Base-by-base conservation (phyloP, 352 stramenopile species). In the Phytophthora sp. region DNA sequence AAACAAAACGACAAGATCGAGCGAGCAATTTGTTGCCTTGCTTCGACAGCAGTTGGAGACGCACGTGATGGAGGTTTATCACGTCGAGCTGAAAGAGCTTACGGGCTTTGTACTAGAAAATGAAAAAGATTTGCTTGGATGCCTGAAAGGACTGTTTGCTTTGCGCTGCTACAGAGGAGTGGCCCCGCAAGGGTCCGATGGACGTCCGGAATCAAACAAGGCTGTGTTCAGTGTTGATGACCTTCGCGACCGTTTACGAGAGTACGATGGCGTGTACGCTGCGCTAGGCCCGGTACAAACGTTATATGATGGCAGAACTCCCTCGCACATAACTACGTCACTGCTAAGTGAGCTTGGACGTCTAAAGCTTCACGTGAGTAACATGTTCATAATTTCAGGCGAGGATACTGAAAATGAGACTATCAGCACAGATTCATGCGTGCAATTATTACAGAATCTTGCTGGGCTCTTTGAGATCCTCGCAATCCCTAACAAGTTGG, bases 21-120 rank as follows among this genome's bases (percentile, higher is more conserved):
- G 63, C 5, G 68, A 77, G 10, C 61, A 76, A 13, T 62, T 77
- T 12, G 38, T 88, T 23, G 44, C 64, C 23, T 54, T 75, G 5
- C 26, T 88, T 17, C 72, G 69, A 23, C 78, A 88, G 41, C 78
- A 88, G 38, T 30, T 88, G 5, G 73, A 84, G 35, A 82, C 77
- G 9, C 69, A 82, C 17, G 9, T 84, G 42, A 76, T 65, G 39
- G 71, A 87, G 28, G 54, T 71, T 5, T 80, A 79, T 50, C 66
- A 76, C 10, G 20, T 87, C 2, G 46, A 76, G 23, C 39, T 69
- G 21, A 49, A 38, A 11, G 38, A 74, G 2, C 13, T 82, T 1
- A 10, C 31, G 0, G 63, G 41, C 1, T 72, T 81, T 41, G 39
- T 44, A 12, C 43, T 86, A 3, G 60, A 59, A 7, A 51, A 70